These are phyloP conservation scores for Fraxinus nigra DNA, from an alignment of 305 asterid genomes.

Conservation along the genomic window DNA sequence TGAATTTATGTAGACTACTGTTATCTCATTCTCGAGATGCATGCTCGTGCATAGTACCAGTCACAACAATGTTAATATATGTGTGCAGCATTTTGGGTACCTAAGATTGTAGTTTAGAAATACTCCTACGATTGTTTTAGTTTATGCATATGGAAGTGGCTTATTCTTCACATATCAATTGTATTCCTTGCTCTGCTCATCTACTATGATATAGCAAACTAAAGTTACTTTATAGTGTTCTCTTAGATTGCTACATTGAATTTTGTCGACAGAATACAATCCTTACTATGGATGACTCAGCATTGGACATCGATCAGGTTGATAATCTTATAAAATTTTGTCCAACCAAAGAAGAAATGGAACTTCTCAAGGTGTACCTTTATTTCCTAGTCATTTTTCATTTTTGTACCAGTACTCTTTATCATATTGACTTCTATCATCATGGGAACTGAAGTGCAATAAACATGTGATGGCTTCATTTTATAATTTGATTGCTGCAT, in stretches of 20 bases:
- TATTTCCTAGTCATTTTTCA: slow-evolving; percentile 5
- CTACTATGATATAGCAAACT: background rate
- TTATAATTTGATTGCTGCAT: background rate
- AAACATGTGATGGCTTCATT: background rate
- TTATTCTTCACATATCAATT: background rate
- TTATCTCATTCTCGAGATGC: background rate
- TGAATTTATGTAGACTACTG: background rate
- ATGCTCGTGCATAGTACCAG: background rate
- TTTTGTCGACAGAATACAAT: slow-evolving; percentile 51
- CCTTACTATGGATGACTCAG: slow-evolving; percentile 77
- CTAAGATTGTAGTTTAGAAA: background rate
- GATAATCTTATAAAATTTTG: slow-evolving; percentile 86
- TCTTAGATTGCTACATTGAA: slow-evolving; percentile 13
- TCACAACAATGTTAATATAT: background rate
- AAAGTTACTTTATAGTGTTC: background rate
- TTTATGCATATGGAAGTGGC: background rate
- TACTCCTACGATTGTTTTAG: background rate
- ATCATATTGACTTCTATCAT: background rate
- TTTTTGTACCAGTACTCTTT: background rate
- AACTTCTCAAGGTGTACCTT: slow-evolving; percentile 62
- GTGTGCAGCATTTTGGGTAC: background rate
- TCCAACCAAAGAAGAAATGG: slow-evolving; percentile 86
- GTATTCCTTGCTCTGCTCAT: background rate
- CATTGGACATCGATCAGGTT: slow-evolving; percentile 78
- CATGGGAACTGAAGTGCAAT: background rate